Evolutionary conservation across 73 alveolate species (phyloP), one percentile per base, ranked within the genome.

Genomic region (Paramecium pentaurelia): DNA sequence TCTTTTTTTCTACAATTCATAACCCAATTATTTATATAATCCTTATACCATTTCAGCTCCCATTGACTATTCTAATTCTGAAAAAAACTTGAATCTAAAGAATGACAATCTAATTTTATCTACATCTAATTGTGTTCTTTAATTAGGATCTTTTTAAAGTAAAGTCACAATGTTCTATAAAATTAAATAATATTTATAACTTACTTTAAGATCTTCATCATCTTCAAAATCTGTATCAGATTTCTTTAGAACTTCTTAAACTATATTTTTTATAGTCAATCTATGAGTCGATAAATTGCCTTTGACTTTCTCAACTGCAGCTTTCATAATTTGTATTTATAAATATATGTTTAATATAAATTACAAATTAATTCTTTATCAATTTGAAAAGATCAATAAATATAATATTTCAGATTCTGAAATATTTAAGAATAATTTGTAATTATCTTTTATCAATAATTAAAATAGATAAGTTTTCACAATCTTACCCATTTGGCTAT

Each of bases 81-180:
- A 25, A 36, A 80, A 80, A 49, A 80, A 80, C 58, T 80, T 80
- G 49, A 80, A 80, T 80, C 91, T 40, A 80, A 80, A 80, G 77
- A 80, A 80, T 27, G 91, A 22, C 30, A 80, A 80, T 45, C 91
- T 42, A n/a, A 80, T 80, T 45, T 47, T 80, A 80, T 80, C 91
- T 3, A 80, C 58, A 49, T 80, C 91, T 18, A 47, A 8, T 80
- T 80, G 30, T 9, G 47, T 25, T 80, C 91, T 80, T 25, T 25
- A 38, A 37, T n/a, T 64, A 6, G 73, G 44, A 28, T 80, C 75
- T 80, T 49, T 80, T 22, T 80, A 45, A 3, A 45, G 34, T 12
- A 80, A 36, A 45, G 49, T n/a, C 14, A 64, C 84, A 8, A 64
- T 64, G 27, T 64, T 64, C 84, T 64, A 64, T 54, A 6, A 54